These are phyloP conservation scores for Sporothrix inflata DNA, from an alignment of 2,329 filamentous ascomycete species.

Conservation along the genomic window DNA sequence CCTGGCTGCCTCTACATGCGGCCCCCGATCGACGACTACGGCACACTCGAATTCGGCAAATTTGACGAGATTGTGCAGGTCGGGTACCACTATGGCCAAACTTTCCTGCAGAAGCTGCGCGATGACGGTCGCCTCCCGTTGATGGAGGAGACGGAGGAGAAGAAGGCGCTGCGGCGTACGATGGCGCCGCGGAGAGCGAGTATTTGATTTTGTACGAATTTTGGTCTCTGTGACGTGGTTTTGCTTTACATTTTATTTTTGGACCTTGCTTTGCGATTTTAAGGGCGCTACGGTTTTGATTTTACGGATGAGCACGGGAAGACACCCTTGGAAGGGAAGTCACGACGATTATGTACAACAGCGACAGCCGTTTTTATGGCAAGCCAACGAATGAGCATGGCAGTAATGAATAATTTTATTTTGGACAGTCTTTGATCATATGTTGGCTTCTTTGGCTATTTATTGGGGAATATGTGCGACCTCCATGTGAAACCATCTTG, in stretches of 20 bases:
- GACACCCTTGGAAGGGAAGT: neutral
- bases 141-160: constrained; percentile 73
- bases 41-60: constrained; percentile 93
- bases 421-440: neutral
- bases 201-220: constrained; percentile 53
- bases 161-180: constrained; percentile 74
- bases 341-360: constrained; percentile 15
- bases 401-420: neutral
- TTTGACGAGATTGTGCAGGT: constrained; percentile 96
- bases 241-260: constrained; percentile 16
- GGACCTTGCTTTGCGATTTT: too few species aligned
- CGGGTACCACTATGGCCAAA: constrained; percentile 82
- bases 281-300: too few species aligned
- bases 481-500: neutral
- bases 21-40: constrained; percentile 89
- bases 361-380: neutral
- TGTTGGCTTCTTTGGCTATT: neutral
- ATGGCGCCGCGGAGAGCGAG: constrained; percentile 80
- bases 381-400: neutral
- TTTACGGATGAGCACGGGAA: neutral
- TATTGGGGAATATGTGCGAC: constrained; percentile 3
- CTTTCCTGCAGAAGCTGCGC: constrained; percentile 75
- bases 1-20: constrained; percentile 95
- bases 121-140: constrained; percentile 75
- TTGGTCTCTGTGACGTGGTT: neutral